Conservation (phyloP, 116 monocot species). For the Iris pallida region DNA sequence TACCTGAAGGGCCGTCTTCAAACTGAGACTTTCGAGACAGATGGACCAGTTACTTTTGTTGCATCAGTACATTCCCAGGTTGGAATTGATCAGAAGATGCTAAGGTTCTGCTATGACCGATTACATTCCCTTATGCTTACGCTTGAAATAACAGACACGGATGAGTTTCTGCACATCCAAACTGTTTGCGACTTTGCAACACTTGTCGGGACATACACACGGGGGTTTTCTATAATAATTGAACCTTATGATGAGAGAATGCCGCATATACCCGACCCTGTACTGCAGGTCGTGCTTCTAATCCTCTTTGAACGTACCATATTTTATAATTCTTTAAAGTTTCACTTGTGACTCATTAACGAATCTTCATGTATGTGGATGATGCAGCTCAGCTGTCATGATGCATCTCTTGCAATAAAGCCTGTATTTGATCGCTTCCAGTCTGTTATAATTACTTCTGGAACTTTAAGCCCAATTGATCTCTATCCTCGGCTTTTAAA, state of each 20-base stretch:
- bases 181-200: constrained; percentile 98
- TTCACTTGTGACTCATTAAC: constrained; percentile 1
- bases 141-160: constrained; percentile 92
- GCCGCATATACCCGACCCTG: constrained; percentile 93
- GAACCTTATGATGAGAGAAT: constrained; percentile 98
- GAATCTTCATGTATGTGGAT: constrained; percentile 2
- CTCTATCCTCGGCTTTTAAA: constrained; percentile 95
- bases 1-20: constrained; percentile 82
- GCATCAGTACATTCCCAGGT: constrained; percentile 66
- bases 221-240: constrained; percentile 95
- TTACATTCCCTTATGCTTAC: constrained; percentile 90
- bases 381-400: constrained; percentile 91
- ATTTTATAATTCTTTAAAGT: background rate
- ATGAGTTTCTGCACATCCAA: constrained; percentile 89
- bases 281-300: constrained; percentile 64
- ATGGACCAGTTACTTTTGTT: constrained; percentile 82
- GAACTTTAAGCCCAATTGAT: constrained; percentile 97
- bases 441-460: constrained; percentile 94
- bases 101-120: constrained; percentile 90
- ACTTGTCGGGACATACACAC: constrained; percentile 79
- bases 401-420: constrained; percentile 94
- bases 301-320: constrained; percentile 10
- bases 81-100: constrained; percentile 98
- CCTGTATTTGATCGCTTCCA: constrained; percentile 98
- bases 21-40: constrained; percentile 88